phyloP scores from a whole-genome alignment of 2,329 filamentous ascomycete species.

The Nemania diffusa region DNA sequence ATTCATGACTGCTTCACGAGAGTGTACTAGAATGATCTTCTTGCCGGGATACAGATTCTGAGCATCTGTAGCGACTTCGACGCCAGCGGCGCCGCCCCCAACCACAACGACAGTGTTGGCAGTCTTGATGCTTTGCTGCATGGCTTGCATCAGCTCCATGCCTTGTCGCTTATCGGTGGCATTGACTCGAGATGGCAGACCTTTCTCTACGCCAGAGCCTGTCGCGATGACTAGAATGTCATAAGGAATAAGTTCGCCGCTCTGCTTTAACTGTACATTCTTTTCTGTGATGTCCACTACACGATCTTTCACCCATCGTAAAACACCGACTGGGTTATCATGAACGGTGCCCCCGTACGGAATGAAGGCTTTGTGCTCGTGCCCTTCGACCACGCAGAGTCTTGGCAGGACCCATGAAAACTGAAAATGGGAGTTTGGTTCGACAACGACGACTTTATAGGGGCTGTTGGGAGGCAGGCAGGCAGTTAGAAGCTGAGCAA shows the following conservation, averaged over 20 bases:
- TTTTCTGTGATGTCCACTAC: constrained; percentile 1
- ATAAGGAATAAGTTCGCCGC: constrained; percentile 7
- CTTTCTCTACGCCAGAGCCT: constrained; percentile 19
- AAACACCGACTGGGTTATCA: not conserved
- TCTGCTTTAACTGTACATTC: constrained; percentile 1
- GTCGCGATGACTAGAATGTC: constrained; percentile 20
- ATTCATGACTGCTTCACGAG: constrained; percentile 19
- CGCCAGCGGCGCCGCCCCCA: constrained; percentile 17
- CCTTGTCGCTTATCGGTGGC: constrained; percentile 14
- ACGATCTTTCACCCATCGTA: constrained; percentile 10
- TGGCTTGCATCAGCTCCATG: constrained; percentile 13
- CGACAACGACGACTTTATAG: constrained; percentile 19
- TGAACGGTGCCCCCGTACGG: constrained; percentile 14
- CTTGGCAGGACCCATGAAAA: constrained; percentile 19
- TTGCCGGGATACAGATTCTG: constrained; percentile 22
- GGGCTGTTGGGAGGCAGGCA: constrained; percentile 20
- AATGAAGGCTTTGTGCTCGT: constrained; percentile 22
- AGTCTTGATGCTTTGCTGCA: constrained; percentile 13
- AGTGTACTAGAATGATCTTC: constrained; percentile 22
- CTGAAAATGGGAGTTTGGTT: constrained; percentile 21
- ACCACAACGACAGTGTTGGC: constrained; percentile 13
- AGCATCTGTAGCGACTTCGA: constrained; percentile 15
- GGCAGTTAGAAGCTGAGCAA: constrained; percentile 13
- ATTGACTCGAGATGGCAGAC: constrained; percentile 16
- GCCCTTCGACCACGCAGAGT: constrained; percentile 9